phyloP scores from a whole-genome alignment of 176 grass and related monocot genomes.

The Ensete ventricosum region DNA sequence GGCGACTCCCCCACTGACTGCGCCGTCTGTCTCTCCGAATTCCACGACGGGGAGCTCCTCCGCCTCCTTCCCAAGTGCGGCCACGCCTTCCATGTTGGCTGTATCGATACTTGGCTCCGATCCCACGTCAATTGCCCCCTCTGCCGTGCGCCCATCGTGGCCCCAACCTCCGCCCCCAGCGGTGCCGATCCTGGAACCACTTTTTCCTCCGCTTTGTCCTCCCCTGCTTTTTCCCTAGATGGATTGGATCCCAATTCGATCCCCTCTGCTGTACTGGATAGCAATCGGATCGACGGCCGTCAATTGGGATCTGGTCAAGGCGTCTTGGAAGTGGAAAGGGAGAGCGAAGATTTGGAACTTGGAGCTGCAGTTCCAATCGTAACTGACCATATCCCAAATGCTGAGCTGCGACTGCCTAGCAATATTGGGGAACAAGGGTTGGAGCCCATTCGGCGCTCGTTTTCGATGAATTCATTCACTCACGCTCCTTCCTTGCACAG shows the following conservation, averaged over 20 bases:
- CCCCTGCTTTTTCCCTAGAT: not conserved
- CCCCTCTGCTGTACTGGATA: not conserved
- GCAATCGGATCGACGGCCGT: not conserved
- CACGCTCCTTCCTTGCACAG: not conserved
- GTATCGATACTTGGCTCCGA: slow-evolving; percentile 14
- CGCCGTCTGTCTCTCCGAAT: slow-evolving; percentile 1
- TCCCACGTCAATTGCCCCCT: slow-evolving; percentile 10
- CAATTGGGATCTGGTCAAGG: not conserved
- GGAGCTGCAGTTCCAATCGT: not conserved
- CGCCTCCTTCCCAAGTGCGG: slow-evolving; percentile 13
- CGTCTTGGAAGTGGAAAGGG: not conserved
- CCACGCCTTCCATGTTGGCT: slow-evolving; percentile 10
- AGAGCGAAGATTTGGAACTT: not conserved
- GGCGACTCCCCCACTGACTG: not conserved
- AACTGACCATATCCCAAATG: not conserved
- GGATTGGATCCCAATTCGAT: not conserved
- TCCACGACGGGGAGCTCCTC: slow-evolving; percentile 7
- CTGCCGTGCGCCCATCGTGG: slow-evolving; percentile 1
- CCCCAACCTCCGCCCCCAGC: not conserved
- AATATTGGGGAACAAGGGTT: not conserved
- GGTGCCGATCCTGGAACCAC: not conserved
- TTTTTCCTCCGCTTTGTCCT: slow-evolving; percentile 1
- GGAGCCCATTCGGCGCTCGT: not conserved
- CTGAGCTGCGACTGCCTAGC: not conserved
- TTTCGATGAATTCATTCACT: slow-evolving; percentile 2